Conservation (phyloP, 768 basidiomycete genomes). For the Panaeolus papilionaceus region DNA sequence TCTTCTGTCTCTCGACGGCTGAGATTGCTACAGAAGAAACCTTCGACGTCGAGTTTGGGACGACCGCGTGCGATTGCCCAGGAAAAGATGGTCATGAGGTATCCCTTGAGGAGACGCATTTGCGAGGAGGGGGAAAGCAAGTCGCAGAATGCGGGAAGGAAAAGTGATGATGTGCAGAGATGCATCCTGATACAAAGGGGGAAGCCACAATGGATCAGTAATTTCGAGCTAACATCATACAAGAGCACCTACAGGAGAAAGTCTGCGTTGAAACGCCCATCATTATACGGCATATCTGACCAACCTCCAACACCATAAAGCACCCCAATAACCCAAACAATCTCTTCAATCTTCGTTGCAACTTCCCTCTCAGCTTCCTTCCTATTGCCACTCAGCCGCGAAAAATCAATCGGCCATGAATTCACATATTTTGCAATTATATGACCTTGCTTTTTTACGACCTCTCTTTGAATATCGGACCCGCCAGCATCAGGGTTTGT, state of each 20-base stretch:
- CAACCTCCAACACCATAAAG: constrained; percentile 64
- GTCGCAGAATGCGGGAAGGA: constrained; percentile 57
- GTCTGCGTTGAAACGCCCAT: constrained; percentile 52
- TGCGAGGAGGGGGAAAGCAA: constrained; percentile 49
- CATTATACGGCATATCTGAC: constrained; percentile 38
- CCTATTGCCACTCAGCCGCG: constrained; percentile 34
- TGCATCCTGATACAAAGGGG: constrained; percentile 54
- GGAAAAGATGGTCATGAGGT: constrained; percentile 56
- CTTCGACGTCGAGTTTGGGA: constrained; percentile 51
- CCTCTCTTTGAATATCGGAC: constrained; percentile 12
- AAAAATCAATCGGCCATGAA: constrained; percentile 49
- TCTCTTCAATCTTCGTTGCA: constrained; percentile 65
- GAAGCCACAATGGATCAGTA: not conserved
- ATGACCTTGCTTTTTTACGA: constrained; percentile 43
- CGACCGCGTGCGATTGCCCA: constrained; percentile 68
- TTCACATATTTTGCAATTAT: constrained; percentile 47
- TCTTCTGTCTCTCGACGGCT: not conserved
- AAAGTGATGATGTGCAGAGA: constrained; percentile 68
- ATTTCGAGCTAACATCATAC: not conserved
- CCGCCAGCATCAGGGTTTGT: constrained; percentile 33
- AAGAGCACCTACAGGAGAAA: constrained; percentile 60
- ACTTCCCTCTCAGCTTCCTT: constrained; percentile 30
- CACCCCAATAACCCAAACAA: constrained; percentile 60
- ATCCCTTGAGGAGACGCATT: constrained; percentile 60
- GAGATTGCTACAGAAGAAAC: constrained; percentile 43